Conservation (phyloP, 495 filamentous ascomycete species). For the Aspergillus diversus region DNA sequence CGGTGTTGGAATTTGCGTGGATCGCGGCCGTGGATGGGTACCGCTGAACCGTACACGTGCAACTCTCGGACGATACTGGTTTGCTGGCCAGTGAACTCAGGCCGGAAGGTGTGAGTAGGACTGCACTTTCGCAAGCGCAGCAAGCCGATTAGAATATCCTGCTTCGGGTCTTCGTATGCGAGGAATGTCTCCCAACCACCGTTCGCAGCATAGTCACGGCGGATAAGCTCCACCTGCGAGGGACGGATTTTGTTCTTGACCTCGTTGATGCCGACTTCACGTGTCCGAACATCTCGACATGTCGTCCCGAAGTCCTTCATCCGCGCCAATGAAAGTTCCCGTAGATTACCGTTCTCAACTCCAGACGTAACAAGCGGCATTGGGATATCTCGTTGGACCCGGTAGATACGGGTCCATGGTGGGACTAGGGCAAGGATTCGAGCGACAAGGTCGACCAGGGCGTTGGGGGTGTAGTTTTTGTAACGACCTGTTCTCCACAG, state of each 20-base stretch:
- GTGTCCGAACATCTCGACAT: constrained; percentile 95
- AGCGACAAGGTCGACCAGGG: constrained; percentile 91
- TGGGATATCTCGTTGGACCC: constrained; percentile 96
- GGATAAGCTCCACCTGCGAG: constrained; percentile 94
- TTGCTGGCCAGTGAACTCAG: constrained; percentile 81
- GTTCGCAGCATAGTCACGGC: constrained; percentile 92
- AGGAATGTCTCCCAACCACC: constrained; percentile 98
- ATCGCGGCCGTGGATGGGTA: constrained; percentile 91
- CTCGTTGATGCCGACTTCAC: constrained; percentile 97
- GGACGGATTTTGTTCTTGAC: constrained; percentile 98
- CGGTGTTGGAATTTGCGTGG: constrained; percentile 98
- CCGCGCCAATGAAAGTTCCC: constrained; percentile 85
- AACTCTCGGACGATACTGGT: constrained; percentile 93
- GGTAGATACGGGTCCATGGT: constrained; percentile 98
- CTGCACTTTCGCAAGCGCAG: constrained; percentile 91
- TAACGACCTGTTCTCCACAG: constrained; percentile 96
- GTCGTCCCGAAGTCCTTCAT: constrained; percentile 99
- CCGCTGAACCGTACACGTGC: constrained; percentile 95
- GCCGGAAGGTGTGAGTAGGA: constrained; percentile 84
- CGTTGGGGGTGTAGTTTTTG: constrained; percentile 98
- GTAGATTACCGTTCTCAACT: constrained; percentile 96
- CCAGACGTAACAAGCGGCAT: constrained; percentile 97
- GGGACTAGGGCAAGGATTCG: constrained; percentile 92
- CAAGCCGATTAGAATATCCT: constrained; percentile 94
- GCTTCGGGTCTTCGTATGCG: constrained; percentile 97